Conservation (phyloP, 345 rosid genomes). For the Aquilaria malaccensis region DNA sequence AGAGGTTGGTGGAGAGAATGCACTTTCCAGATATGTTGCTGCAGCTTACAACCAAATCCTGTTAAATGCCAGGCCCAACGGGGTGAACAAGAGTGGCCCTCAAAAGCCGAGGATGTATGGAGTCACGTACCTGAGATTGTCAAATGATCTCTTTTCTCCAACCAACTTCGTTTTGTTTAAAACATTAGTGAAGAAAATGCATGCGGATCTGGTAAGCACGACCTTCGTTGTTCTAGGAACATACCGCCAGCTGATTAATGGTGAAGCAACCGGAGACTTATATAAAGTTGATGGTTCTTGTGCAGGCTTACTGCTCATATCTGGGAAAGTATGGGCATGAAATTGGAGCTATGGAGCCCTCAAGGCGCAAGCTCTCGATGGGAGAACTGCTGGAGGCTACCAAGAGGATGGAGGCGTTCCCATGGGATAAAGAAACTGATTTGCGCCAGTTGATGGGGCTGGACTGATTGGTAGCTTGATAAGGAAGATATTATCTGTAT, state of each 20-base stretch:
- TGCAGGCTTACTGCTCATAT: conserved; percentile 33
- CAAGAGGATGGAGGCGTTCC: conserved; percentile 45
- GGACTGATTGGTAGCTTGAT: conserved; percentile 26
- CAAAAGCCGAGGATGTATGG: conserved; percentile 60
- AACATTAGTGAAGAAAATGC: conserved; percentile 74
- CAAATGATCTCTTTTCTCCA: conserved; percentile 35
- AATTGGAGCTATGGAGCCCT: conserved; percentile 38
- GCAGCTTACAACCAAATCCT: conserved; percentile 67
- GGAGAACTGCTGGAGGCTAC: conserved; percentile 58
- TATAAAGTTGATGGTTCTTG: background rate
- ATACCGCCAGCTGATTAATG: background rate
- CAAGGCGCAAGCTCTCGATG: conserved; percentile 34
- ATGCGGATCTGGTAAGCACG: conserved; percentile 64
- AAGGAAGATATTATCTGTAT: conserved; percentile 24
- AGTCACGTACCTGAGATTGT: conserved; percentile 64
- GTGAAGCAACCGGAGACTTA: background rate
- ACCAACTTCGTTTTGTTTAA: conserved; percentile 54
- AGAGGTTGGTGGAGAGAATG: conserved; percentile 86
- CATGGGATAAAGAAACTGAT: conserved; percentile 67
- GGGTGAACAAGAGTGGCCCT: conserved; percentile 41
- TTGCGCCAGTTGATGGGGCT: conserved; percentile 36
- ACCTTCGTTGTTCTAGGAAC: too few relatives aligned
- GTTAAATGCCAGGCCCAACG: conserved; percentile 76
- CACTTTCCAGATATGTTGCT: conserved; percentile 60
- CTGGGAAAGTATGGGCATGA: conserved; percentile 43